Base-by-base conservation (phyloP, 495 filamentous ascomycete species). In the Trichoderma virens region DNA sequence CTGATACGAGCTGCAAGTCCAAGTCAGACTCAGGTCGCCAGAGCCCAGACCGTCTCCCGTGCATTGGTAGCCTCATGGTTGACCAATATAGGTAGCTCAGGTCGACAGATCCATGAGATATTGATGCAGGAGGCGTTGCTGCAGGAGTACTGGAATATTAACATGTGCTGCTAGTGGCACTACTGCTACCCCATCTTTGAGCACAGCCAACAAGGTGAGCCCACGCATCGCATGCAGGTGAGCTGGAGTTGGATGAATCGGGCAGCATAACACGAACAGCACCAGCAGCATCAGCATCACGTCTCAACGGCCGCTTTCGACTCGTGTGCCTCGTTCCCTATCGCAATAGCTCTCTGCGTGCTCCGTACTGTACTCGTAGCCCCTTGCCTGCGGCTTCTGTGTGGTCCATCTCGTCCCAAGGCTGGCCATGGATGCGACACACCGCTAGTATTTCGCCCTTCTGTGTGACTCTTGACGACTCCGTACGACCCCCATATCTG, bases 351-450 rank as follows among this genome's bases (percentile, higher is more conserved):
- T n/a, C n/a, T n/a, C 25, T 56, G 23, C 51, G 41, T 27, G 23
- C 13, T 16, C 28, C 9, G 51, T 56, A 8, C 25, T 54, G 11
- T 25, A 7, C 20, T 7, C 51, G 23, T 13, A 23, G 32, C 32
- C 32, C 3, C 23, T 5, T 56, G 51, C 4, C 45, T 20, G 38
- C 38, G 6, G 38, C 18, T 18, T 41, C 38, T 41, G 38, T 41
- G 18, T 41, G 13, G 38, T 41, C 38, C 38, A 41, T n/a, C n/a
- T n/a, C n/a, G n/a, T n/a, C n/a, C n/a, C n/a, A n/a, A 41, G 16
- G 51, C 51, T 11, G 23, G 51, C 51, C 51, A 27, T 56, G 51
- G 23, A 27, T 56, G 51, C 51, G 51, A 56, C 51, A 56, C 51
- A 56, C 51, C 51, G 51, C 51, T 27, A 56, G 23, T 28, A 56